phyloP scores from a whole-genome alignment of 768 basidiomycete species.

The Mycena rosella region DNA sequence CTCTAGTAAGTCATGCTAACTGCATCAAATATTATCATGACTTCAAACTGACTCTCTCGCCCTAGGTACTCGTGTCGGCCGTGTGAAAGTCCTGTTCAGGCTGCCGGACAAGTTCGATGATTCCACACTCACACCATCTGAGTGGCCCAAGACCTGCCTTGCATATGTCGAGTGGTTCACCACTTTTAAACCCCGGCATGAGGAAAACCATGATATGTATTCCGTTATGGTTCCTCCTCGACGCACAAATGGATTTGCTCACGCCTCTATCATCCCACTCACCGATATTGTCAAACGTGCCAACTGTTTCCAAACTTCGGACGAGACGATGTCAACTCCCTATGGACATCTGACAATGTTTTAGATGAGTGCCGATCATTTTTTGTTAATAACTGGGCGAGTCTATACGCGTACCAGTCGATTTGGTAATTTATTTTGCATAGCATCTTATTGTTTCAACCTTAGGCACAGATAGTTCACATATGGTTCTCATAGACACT shows the following conservation, averaged over 20 bases:
- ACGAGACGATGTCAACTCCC: not conserved
- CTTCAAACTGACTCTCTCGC: not conserved
- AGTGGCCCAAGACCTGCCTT: constrained; percentile 33
- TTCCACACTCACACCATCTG: constrained; percentile 1
- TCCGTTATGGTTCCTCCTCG: constrained; percentile 14
- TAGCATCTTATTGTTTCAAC: no score
- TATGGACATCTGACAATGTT: not conserved
- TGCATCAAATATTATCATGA: not conserved
- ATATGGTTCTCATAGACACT: no score
- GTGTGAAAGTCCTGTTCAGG: constrained; percentile 10
- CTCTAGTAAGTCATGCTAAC: constrained; percentile 21
- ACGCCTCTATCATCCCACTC: constrained; percentile 45
- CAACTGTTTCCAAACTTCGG: constrained; percentile 47
- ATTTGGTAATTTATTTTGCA: no score
- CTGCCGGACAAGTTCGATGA: constrained; percentile 1
- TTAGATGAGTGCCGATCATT: no score
- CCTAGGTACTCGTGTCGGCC: not conserved
- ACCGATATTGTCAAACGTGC: constrained; percentile 47
- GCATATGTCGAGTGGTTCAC: constrained; percentile 12
- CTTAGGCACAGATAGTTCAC: no score
- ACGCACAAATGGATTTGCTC: constrained; percentile 1
- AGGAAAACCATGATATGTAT: constrained; percentile 35
- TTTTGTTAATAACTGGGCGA: no score
- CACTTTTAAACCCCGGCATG: constrained; percentile 1
- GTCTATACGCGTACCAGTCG: no score